These are phyloP conservation scores for Dioscorea dumetorum DNA, from an alignment of 106 monocot genomes.

Conservation along the genomic window DNA sequence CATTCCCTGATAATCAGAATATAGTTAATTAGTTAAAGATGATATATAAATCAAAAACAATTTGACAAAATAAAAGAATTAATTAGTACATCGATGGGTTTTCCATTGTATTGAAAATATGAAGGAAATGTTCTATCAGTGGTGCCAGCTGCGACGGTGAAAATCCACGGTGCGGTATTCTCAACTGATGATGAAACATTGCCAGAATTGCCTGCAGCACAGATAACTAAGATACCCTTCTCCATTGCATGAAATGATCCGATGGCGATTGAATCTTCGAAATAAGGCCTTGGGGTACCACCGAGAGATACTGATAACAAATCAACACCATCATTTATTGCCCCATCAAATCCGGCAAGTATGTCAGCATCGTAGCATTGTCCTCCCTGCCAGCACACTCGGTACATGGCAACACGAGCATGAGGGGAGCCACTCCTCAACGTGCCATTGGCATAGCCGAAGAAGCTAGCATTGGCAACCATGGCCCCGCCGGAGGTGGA, in stretches of 20 bases:
- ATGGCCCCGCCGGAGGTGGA: conserved; percentile 47
- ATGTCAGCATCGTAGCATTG: conserved; percentile 24
- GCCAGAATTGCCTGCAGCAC: conserved; percentile 21
- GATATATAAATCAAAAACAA: too few species aligned
- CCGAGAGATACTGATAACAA: conserved; percentile 50
- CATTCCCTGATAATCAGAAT: too few species aligned
- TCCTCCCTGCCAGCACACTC: conserved; percentile 26
- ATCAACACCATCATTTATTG: conserved; percentile 55
- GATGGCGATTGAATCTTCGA: conserved; percentile 13
- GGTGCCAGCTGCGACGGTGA: conserved; percentile 26
- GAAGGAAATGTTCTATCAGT: conserved; percentile 18
- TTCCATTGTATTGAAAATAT: too few species aligned
- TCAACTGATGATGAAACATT: background rate
- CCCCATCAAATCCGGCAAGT: conserved; percentile 33
- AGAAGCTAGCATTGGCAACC: conserved; percentile 29
- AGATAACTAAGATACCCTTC: conserved; percentile 22
- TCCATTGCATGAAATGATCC: conserved; percentile 27
- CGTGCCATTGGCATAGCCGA: conserved; percentile 47
- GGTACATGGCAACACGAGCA: conserved; percentile 47
- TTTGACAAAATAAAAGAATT: too few species aligned
- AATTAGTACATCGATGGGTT: too few species aligned
- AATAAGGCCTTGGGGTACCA: background rate
- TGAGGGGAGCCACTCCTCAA: conserved; percentile 48
- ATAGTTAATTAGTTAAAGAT: too few species aligned
- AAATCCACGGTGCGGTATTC: conserved; percentile 25